Evolutionary conservation across 176 grass and related monocot genomes (phyloP).

Genomic region (Stipa capillata): DNA sequence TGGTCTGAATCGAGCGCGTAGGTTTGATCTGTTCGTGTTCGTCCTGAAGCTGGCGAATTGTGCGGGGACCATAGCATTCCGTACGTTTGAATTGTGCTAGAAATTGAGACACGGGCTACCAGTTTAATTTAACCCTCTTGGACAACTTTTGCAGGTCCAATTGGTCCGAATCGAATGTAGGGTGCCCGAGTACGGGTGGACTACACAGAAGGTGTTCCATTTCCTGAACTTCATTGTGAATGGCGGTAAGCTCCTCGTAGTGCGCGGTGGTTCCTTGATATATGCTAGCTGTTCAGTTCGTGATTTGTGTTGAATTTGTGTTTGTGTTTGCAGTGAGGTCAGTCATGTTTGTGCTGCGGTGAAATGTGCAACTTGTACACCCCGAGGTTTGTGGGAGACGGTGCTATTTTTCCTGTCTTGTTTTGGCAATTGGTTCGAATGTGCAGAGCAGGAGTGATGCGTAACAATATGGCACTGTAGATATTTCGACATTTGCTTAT

Average conservation of each 20-base stretch:
- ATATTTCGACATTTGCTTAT: conserved; percentile 59
- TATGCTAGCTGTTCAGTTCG: neutral
- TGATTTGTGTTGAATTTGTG: neutral
- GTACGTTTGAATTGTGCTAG: neutral
- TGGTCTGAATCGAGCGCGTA: too few species aligned
- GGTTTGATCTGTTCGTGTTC: neutral
- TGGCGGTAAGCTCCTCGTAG: conserved; percentile 16
- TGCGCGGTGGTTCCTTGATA: neutral
- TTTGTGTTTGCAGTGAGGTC: conserved; percentile 35
- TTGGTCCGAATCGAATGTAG: conserved; percentile 57
- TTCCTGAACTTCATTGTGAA: conserved; percentile 63
- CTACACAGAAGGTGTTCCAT: conserved; percentile 69
- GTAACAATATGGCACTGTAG: neutral
- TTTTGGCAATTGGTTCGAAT: neutral
- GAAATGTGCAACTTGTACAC: conserved; percentile 42
- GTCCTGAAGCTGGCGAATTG: neutral
- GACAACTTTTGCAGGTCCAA: conserved; percentile 37
- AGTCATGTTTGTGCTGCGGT: conserved; percentile 39
- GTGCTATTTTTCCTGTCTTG: neutral
- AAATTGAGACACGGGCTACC: neutral
- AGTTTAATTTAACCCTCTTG: neutral
- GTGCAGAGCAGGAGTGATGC: neutral
- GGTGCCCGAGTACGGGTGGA: conserved; percentile 61
- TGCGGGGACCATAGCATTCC: neutral
- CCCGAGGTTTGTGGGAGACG: conserved; percentile 37